phyloP scores from a whole-genome alignment of 208 protist species.

The Tritrichomonas musculus region DNA sequence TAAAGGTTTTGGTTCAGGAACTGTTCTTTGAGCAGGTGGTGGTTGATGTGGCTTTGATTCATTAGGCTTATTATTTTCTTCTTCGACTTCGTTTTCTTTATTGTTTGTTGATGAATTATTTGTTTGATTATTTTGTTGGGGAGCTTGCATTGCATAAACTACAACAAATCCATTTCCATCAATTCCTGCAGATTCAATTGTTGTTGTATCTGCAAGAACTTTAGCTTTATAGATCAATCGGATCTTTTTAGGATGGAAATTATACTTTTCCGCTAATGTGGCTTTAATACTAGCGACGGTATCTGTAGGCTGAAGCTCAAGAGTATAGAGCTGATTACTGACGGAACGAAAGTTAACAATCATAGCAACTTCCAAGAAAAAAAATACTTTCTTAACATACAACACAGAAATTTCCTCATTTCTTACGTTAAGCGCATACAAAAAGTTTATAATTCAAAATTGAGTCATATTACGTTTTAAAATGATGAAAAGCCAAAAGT shows the following conservation, averaged over 20 bases:
- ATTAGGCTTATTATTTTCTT: neutral
- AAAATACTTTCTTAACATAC: neutral
- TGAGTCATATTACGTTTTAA: no score
- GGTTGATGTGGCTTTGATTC: neutral
- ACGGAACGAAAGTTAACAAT: neutral
- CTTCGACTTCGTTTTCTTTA: neutral
- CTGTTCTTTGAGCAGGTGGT: neutral
- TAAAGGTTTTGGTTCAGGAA: neutral
- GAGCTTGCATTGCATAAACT: neutral
- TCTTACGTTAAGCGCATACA: no score
- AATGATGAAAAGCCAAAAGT: no score
- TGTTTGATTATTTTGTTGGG: neutral
- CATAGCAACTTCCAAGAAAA: neutral
- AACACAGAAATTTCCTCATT: no score
- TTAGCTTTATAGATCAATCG: neutral
- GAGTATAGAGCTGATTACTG: neutral
- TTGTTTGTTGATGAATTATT: no score
- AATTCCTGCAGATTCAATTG: neutral
- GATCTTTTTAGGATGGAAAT: neutral
- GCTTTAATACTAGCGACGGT: neutral
- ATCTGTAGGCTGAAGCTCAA: neutral
- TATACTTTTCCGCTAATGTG: neutral
- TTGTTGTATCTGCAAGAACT: neutral
- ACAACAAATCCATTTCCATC: neutral
- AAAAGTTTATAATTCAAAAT: no score